These are phyloP conservation scores for Saturnispora gosingensis DNA, from an alignment of 805 yeast species.

Conservation along the genomic window DNA sequence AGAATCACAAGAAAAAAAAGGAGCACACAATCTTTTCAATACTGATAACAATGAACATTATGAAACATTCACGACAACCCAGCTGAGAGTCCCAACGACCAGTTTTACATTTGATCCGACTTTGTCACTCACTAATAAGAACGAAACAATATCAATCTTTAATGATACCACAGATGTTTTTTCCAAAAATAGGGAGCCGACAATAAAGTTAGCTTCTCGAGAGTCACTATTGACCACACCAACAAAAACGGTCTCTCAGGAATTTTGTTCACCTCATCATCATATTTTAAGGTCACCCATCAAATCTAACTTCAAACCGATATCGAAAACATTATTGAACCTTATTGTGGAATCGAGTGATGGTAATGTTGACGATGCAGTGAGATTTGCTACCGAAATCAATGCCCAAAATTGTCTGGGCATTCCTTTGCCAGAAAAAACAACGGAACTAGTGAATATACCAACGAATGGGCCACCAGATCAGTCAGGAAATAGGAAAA, in stretches of 20 bases:
- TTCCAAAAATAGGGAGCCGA: not conserved
- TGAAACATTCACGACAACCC: not conserved
- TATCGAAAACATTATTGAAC: slow-evolving; percentile 29
- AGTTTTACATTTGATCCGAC: slow-evolving; percentile 3
- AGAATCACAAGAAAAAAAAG: not conserved
- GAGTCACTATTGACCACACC: not conserved
- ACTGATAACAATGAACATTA: not conserved
- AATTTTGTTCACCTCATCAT: slow-evolving; percentile 32
- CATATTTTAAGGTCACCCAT: slow-evolving; percentile 18
- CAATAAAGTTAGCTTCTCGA: not conserved
- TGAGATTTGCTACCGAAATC: slow-evolving; percentile 59
- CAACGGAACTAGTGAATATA: slow-evolving; percentile 50
- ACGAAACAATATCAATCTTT: slow-evolving; percentile 2
- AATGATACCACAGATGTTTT: slow-evolving; percentile 2
- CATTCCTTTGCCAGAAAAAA: slow-evolving; percentile 49
- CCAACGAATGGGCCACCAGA: slow-evolving; percentile 34
- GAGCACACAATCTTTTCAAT: not conserved
- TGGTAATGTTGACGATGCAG: slow-evolving; percentile 53
- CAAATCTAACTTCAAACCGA: slow-evolving; percentile 28
- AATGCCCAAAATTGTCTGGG: slow-evolving; percentile 56
- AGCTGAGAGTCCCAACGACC: not conserved
- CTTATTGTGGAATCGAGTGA: slow-evolving; percentile 54
- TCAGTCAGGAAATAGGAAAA: slow-evolving; percentile 23
- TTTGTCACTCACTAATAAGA: not conserved
- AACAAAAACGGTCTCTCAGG: not conserved